Conservation (phyloP, 2,329 filamentous ascomycete species). For the Sarocladiaceae sp. region DNA sequence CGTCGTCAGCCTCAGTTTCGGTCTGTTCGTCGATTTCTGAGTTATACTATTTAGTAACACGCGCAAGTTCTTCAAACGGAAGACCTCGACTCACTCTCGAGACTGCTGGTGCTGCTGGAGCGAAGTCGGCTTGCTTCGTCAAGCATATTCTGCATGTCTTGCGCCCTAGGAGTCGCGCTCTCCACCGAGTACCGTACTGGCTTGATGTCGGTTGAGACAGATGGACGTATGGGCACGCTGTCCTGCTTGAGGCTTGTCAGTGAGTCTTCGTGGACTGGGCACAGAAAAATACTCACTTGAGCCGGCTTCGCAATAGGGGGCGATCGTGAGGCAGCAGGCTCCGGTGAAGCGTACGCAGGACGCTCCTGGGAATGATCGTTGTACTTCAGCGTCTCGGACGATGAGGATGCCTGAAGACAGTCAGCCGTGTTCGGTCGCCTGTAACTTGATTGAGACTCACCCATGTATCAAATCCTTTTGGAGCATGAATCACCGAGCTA, state of each 20-base stretch:
- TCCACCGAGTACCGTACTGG: constrained; percentile 63
- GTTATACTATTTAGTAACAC: too few relatives aligned
- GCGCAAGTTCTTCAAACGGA: too few relatives aligned
- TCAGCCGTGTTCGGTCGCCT: too few relatives aligned
- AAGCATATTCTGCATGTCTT: constrained; percentile 73
- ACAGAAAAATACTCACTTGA: constrained; percentile 18
- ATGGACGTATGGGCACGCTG: constrained; percentile 53
- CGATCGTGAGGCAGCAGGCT: constrained; percentile 28
- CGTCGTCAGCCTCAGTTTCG: constrained; percentile 49
- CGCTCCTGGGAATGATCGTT: background rate
- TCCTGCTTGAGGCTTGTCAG: constrained; percentile 13
- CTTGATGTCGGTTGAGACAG: constrained; percentile 71
- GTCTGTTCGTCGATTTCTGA: constrained; percentile 53
- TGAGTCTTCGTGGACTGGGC: constrained; percentile 12
- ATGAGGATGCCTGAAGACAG: background rate
- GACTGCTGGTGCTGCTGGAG: constrained; percentile 66
- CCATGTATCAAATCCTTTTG: constrained; percentile 77
- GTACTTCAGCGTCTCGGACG: constrained; percentile 8
- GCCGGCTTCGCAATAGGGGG: constrained; percentile 17
- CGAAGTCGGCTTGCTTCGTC: constrained; percentile 51
- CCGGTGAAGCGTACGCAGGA: constrained; percentile 26
- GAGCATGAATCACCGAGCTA: constrained; percentile 87
- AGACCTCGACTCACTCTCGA: constrained; percentile 78
- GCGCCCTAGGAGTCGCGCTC: constrained; percentile 73
- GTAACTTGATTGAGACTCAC: constrained; percentile 49